Conservation (phyloP, 108 stramenopile genomes). For the Skeletonema marinoi region DNA sequence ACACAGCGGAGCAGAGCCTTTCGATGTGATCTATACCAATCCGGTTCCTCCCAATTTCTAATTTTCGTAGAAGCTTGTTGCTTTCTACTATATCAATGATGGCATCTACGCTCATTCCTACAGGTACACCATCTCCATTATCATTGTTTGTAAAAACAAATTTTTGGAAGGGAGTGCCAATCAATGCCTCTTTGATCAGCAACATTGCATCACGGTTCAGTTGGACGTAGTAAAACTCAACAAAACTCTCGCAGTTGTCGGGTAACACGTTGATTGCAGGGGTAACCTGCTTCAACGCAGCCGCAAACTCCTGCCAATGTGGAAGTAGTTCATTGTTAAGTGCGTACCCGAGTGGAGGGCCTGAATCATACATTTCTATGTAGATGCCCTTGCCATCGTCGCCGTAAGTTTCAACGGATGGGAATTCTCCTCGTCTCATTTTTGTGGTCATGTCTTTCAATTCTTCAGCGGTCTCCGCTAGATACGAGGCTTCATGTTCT, state of each 20-base stretch:
- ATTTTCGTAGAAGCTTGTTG: not conserved
- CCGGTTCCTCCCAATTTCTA: not conserved
- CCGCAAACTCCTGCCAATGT: conserved; percentile 4
- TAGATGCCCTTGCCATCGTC: not conserved
- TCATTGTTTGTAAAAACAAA: not conserved
- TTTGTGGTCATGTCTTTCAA: not conserved
- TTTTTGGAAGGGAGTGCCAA: not conserved
- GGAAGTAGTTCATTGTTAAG: not conserved
- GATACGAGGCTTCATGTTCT: not conserved
- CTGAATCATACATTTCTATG: not conserved
- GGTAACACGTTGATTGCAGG: not conserved
- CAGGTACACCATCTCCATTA: not conserved
- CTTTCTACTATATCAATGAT: not conserved
- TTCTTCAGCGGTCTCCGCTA: not conserved
- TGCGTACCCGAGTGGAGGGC: not conserved
- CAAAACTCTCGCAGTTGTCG: not conserved
- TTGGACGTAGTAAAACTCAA: not conserved
- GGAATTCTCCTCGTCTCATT: not conserved
- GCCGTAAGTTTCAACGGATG: not conserved
- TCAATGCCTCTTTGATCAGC: not conserved
- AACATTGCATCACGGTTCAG: not conserved
- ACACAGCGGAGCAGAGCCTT: not conserved
- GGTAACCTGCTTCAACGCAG: not conserved
- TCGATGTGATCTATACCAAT: not conserved
- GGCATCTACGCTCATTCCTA: not conserved